phyloP scores from a whole-genome alignment of 768 basidiomycete species.

The Nidularia pulvinata region DNA sequence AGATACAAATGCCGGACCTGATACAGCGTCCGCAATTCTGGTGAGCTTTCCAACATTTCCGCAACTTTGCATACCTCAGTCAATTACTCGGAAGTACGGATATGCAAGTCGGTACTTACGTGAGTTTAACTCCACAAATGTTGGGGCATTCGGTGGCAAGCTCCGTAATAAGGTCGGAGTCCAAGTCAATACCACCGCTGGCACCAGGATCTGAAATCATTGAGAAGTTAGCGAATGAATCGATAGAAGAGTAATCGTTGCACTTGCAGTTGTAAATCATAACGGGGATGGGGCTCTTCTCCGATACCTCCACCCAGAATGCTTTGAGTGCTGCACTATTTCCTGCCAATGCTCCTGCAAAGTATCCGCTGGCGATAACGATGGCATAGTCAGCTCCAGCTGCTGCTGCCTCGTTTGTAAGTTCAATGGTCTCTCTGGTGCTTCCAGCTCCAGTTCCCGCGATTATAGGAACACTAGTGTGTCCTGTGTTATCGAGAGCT shows the following conservation, averaged over 20 bases:
- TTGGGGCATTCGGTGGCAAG: constrained; percentile 79
- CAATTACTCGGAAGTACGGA: constrained; percentile 4
- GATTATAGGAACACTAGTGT: constrained; percentile 64
- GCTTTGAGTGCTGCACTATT: constrained; percentile 72
- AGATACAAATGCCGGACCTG: constrained; percentile 51
- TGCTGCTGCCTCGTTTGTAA: constrained; percentile 74
- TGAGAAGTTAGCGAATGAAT: neutral
- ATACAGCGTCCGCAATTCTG: constrained; percentile 72
- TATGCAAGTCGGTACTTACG: constrained; percentile 43
- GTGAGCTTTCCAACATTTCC: constrained; percentile 93
- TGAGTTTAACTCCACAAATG: constrained; percentile 86
- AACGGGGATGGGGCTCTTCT: constrained; percentile 84
- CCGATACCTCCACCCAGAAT: constrained; percentile 76
- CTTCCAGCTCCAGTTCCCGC: constrained; percentile 84
- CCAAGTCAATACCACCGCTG: constrained; percentile 87
- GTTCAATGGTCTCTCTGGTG: constrained; percentile 79
- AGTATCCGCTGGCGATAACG: constrained; percentile 88
- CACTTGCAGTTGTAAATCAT: constrained; percentile 86
- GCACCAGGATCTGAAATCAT: constrained; percentile 73
- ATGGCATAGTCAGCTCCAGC: constrained; percentile 89
- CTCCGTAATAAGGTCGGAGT: constrained; percentile 84
- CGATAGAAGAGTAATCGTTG: neutral
- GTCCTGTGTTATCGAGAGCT: constrained; percentile 67
- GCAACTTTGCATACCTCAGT: constrained; percentile 47
- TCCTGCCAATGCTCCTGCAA: constrained; percentile 67